Conservation (phyloP, 441 rosid genomes). For the California macrophylla region DNA sequence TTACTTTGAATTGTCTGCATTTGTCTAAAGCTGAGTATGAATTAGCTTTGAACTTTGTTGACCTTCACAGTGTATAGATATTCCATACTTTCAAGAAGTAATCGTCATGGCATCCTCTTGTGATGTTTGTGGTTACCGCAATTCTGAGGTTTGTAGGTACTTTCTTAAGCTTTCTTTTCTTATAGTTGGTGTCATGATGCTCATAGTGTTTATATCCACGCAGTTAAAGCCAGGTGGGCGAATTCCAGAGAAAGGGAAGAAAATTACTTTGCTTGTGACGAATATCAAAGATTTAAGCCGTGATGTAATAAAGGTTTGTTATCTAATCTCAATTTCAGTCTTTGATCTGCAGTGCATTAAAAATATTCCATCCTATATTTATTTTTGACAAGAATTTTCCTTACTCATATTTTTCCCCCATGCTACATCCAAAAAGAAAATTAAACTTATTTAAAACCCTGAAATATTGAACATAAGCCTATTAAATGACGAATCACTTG, state of each 20-base stretch:
- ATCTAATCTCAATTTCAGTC: background rate
- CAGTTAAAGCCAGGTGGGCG: conserved; percentile 89
- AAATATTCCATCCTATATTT: background rate
- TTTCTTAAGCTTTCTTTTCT: conserved; percentile 10
- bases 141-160: conserved; percentile 65
- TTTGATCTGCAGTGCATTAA: background rate
- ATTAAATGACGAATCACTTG: background rate
- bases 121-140: conserved; percentile 84
- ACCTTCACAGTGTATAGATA: conserved; percentile 52
- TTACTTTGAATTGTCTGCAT: background rate
- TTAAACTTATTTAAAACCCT: background rate
- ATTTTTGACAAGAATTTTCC: background rate
- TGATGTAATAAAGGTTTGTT: conserved; percentile 79
- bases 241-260: conserved; percentile 81
- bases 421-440: conserved; percentile 41
- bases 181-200: conserved; percentile 6
- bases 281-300: conserved; percentile 66
- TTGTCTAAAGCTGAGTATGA: background rate
- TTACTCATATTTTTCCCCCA: conserved; percentile 56
- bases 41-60: conserved; percentile 18
- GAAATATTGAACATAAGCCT: background rate
- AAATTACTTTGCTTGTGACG: conserved; percentile 46
- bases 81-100: conserved; percentile 96
- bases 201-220: conserved; percentile 16
- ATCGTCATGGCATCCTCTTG: conserved; percentile 96